Evolutionary conservation across 108 stramenopile genomes (phyloP).

Genomic region (Schizochytrium sp.): DNA sequence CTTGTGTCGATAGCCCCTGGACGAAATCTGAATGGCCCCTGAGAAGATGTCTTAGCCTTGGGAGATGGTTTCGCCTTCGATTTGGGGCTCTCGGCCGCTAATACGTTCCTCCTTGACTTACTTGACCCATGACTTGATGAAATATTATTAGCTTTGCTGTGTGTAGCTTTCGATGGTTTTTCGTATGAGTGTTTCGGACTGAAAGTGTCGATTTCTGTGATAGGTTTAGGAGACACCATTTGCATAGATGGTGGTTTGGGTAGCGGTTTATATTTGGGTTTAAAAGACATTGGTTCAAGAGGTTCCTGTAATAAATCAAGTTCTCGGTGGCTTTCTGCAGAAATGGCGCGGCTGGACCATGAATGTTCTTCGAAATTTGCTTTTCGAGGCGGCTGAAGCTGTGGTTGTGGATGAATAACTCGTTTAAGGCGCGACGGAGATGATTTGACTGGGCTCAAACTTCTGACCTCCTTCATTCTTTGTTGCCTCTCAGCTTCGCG

Average conservation of each 20-base stretch:
- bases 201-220: background rate
- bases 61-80: too few species aligned
- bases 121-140: too few species aligned
- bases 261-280: background rate
- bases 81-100: too few species aligned
- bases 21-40: too few species aligned
- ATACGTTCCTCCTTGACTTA: too few species aligned
- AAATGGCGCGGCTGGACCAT: background rate
- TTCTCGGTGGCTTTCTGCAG: background rate
- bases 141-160: background rate
- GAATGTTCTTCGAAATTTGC: too few species aligned
- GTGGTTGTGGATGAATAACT: too few species aligned
- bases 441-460: too few species aligned
- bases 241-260: constrained; percentile 11
- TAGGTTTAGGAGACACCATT: background rate
- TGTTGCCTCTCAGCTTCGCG: background rate
- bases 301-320: background rate
- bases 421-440: too few species aligned
- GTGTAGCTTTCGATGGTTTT: background rate
- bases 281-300: background rate
- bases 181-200: background rate
- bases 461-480: background rate
- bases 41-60: too few species aligned
- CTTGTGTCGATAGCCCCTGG: too few species aligned
- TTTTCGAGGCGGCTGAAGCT: too few species aligned